phyloP scores from a whole-genome alignment of 257 asterid genomes.

The Leptodermis oblonga region DNA sequence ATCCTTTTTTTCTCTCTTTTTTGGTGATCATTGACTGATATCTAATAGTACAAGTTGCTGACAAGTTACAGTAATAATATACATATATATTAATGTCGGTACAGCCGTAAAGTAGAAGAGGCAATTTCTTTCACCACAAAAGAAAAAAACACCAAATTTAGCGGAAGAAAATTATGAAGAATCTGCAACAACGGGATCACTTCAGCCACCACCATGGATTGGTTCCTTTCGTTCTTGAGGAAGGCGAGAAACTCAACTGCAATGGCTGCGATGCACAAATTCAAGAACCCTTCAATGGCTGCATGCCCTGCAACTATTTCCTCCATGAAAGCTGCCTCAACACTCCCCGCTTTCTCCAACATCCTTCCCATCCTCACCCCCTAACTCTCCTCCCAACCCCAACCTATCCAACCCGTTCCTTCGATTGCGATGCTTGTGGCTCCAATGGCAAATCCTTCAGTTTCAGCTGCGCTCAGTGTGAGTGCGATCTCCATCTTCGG shows the following conservation, averaged over 20 bases:
- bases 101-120: no score
- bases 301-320: conserved; percentile 32
- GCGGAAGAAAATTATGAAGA: no score
- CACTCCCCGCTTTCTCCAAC: conserved; percentile 34
- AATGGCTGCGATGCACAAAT: conserved; percentile 21
- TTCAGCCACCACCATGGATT: conserved; percentile 37
- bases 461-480: conserved; percentile 30
- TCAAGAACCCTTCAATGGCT: conserved; percentile 26
- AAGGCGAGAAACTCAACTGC: conserved; percentile 25
- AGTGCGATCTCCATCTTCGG: conserved; percentile 29
- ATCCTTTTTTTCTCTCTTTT: no score
- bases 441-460: conserved; percentile 22
- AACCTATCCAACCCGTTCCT: conserved; percentile 17
- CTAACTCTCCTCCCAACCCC: conserved; percentile 36
- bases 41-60: no score
- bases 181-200: conserved; percentile 17
- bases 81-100: no score
- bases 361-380: conserved; percentile 34
- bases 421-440: conserved; percentile 27
- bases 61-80: no score
- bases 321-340: conserved; percentile 29
- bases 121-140: no score
- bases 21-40: no score
- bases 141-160: no score
- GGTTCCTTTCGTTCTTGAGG: not conserved